phyloP scores from a whole-genome alignment of 805 yeast genomes.

The Monosporozyma servazzii region DNA sequence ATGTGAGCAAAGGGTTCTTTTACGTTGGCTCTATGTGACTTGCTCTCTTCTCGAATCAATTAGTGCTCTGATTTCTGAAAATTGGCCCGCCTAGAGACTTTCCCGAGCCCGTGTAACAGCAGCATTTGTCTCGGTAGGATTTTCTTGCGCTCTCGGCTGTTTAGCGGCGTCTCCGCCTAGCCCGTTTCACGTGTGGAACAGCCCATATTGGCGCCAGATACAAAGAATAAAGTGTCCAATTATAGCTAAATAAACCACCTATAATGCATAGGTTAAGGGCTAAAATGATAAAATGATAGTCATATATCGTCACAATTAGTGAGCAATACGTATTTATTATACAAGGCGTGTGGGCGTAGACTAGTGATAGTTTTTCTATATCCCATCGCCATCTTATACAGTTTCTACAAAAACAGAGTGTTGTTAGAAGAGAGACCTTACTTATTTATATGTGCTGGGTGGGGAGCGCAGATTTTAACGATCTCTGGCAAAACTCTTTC shows the following conservation, averaged over 20 bases:
- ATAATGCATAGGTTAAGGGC: too few relatives aligned
- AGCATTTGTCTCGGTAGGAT: background rate
- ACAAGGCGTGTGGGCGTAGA: background rate
- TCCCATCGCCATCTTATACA: background rate
- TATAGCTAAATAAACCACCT: background rate
- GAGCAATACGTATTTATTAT: background rate
- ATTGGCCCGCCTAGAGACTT: background rate
- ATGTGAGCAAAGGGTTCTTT: too few relatives aligned
- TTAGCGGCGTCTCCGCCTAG: background rate
- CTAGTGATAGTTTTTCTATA: background rate
- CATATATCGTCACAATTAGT: background rate
- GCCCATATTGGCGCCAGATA: background rate
- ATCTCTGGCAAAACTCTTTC: slow-evolving; percentile 8
- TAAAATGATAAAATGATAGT: background rate
- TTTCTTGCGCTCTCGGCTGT: background rate
- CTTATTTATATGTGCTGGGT: background rate
- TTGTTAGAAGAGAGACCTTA: background rate
- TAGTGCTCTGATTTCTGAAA: background rate
- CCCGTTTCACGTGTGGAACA: background rate
- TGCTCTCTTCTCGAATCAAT: background rate
- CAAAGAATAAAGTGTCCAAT: too few relatives aligned
- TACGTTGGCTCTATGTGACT: too few relatives aligned
- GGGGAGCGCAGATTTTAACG: background rate
- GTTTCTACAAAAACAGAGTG: background rate
- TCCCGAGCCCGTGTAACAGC: background rate